Conservation (phyloP, 108 stramenopile genomes). For the Nannochloropsis granulata region DNA sequence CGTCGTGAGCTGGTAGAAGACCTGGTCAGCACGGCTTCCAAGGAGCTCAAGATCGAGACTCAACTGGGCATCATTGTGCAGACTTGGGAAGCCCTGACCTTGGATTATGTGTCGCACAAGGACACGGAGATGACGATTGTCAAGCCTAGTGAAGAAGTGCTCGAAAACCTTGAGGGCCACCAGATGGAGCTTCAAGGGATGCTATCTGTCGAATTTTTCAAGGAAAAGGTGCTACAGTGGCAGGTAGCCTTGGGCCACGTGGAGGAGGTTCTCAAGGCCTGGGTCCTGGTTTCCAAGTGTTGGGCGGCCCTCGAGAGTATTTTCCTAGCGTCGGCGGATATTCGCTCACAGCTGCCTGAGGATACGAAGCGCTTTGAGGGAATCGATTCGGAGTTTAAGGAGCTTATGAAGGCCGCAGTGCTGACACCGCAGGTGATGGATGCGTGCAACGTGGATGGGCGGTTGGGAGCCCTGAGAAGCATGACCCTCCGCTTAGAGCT, state of each 20-base stretch:
- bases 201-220: slow-evolving; percentile 69
- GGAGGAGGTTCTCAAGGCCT: slow-evolving; percentile 60
- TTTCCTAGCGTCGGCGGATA: slow-evolving; percentile 69
- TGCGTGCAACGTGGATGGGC: slow-evolving; percentile 61
- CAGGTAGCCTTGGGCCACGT: slow-evolving; percentile 51
- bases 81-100: slow-evolving; percentile 49
- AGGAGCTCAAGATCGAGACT: slow-evolving; percentile 73
- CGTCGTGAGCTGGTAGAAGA: slow-evolving; percentile 61
- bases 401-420: slow-evolving; percentile 69
- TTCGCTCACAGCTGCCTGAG: slow-evolving; percentile 67
- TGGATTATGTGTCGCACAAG: slow-evolving; percentile 60
- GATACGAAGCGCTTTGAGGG: slow-evolving; percentile 78
- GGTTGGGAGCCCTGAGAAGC: slow-evolving; percentile 48
- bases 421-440: slow-evolving; percentile 52
- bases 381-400: slow-evolving; percentile 70
- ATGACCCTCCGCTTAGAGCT: slow-evolving; percentile 65
- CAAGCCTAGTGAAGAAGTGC: slow-evolving; percentile 58
- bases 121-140: slow-evolving; percentile 61
- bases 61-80: slow-evolving; percentile 60
- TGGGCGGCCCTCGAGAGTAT: slow-evolving; percentile 73
- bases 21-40: slow-evolving; percentile 66
- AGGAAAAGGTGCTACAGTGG: slow-evolving; percentile 62
- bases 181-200: slow-evolving; percentile 79
- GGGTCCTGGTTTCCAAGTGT: slow-evolving; percentile 53
- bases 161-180: slow-evolving; percentile 64